phyloP scores from a whole-genome alignment of 1,139 yeast genomes.

The Schizosaccharomyces versatilis region DNA sequence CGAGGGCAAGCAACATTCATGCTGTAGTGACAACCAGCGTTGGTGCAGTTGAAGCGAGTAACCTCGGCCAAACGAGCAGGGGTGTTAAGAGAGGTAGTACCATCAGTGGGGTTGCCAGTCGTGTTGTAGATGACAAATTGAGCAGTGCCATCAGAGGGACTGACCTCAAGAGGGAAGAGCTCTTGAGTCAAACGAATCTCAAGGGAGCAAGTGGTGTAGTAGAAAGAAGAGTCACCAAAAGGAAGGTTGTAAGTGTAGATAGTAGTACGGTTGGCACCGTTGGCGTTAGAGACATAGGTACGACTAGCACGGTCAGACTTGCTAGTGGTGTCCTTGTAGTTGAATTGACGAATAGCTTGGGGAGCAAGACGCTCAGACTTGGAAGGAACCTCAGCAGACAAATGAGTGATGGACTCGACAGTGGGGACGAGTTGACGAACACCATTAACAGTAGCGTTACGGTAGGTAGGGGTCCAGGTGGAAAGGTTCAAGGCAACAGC shows the following conservation, averaged over 20 bases:
- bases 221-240: neutral
- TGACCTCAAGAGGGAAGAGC: constrained; percentile 1
- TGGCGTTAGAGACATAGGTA: neutral
- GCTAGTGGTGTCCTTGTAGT: neutral
- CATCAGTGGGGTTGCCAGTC: constrained; percentile 1
- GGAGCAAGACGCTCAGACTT: constrained; percentile 1
- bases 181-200: neutral
- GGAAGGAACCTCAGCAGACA: neutral
- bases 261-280: neutral
- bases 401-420: neutral
- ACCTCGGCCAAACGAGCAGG: neutral
- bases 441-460: neutral
- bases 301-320: neutral
- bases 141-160: neutral
- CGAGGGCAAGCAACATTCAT: constrained; percentile 1
- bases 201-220: neutral
- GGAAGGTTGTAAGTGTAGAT: neutral
- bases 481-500: constrained; percentile 1
- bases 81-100: neutral
- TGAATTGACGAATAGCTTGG: neutral
- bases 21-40: neutral
- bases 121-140: neutral
- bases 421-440: neutral
- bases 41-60: constrained; percentile 1
- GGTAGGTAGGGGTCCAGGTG: neutral